Conservation (phyloP, 371 early-diverging fungal species). For the Saksenaea vasiformis region DNA sequence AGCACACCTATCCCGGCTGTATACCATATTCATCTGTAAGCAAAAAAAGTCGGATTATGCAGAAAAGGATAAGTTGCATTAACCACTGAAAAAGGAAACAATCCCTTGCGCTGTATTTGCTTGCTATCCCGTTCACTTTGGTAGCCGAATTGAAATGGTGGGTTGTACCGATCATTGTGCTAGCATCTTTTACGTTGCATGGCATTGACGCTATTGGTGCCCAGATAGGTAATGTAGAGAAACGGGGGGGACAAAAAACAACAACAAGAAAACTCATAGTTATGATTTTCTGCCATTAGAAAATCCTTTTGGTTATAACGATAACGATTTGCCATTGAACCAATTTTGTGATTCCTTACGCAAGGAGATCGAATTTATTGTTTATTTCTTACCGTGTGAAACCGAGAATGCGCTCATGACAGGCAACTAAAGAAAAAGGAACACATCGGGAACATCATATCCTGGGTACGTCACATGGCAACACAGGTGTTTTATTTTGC, state of each 20-base stretch:
- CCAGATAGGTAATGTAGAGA: slow-evolving; percentile 28
- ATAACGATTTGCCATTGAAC: slow-evolving; percentile 50
- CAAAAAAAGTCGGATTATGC: neutral
- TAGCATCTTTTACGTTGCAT: slow-evolving; percentile 71
- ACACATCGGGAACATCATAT: neutral
- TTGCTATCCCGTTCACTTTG: slow-evolving; percentile 72
- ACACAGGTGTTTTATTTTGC: slow-evolving; percentile 3
- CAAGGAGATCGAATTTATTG: slow-evolving; percentile 48
- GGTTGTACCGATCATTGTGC: slow-evolving; percentile 60
- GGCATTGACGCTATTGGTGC: slow-evolving; percentile 74
- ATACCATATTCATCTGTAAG: slow-evolving; percentile 74
- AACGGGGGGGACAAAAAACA: neutral
- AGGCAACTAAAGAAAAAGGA: slow-evolving; percentile 1
- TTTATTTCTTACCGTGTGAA: slow-evolving; percentile 47
- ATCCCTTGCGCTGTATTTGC: slow-evolving; percentile 64
- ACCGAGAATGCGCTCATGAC: slow-evolving; percentile 16
- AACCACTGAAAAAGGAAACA: slow-evolving; percentile 52
- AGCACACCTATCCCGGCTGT: slow-evolving; percentile 80
- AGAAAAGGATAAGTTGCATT: neutral
- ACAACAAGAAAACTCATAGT: neutral
- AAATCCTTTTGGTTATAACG: slow-evolving; percentile 71
- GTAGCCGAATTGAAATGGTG: slow-evolving; percentile 54
- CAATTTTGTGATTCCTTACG: slow-evolving; percentile 43
- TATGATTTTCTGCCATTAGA: slow-evolving; percentile 32
- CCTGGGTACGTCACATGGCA: slow-evolving; percentile 6